phyloP scores from a whole-genome alignment of 1,284 basidiomycete species.

The Austropuccinia psidii region DNA sequence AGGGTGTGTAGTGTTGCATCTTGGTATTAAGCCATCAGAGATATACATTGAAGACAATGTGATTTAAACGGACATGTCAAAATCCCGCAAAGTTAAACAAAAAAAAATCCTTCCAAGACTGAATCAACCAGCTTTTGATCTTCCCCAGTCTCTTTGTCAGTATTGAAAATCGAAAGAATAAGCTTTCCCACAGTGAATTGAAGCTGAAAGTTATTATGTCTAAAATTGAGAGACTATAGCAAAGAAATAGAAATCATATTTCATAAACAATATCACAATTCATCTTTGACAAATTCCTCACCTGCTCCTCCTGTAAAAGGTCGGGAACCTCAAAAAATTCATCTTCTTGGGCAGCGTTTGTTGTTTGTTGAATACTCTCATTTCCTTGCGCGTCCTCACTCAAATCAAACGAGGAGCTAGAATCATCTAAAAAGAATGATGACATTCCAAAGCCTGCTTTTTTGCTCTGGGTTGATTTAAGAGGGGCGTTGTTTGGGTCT shows the following conservation, averaged over 20 bases:
- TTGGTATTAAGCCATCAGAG: constrained; percentile 61
- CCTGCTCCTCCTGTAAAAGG: constrained; percentile 57
- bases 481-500: background rate
- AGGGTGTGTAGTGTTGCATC: constrained; percentile 48
- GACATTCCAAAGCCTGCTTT: constrained; percentile 28
- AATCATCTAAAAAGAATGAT: constrained; percentile 27
- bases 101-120: constrained; percentile 68
- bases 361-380: constrained; percentile 38
- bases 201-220: constrained; percentile 80
- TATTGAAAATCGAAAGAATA: constrained; percentile 72
- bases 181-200: constrained; percentile 81
- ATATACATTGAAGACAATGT: constrained; percentile 60
- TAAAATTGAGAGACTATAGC: constrained; percentile 56
- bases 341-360: constrained; percentile 51
- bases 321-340: constrained; percentile 70
- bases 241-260: background rate
- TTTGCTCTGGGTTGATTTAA: constrained; percentile 23
- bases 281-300: background rate
- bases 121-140: constrained; percentile 74
- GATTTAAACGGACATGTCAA: constrained; percentile 79
- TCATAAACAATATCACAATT: background rate
- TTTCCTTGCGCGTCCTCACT: constrained; percentile 1
- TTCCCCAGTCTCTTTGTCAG: constrained; percentile 50
- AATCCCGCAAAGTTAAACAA: constrained; percentile 65
- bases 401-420: constrained; percentile 31